Conservation (phyloP, 306 rosid genomes). For the Quercus berberidifolia region DNA sequence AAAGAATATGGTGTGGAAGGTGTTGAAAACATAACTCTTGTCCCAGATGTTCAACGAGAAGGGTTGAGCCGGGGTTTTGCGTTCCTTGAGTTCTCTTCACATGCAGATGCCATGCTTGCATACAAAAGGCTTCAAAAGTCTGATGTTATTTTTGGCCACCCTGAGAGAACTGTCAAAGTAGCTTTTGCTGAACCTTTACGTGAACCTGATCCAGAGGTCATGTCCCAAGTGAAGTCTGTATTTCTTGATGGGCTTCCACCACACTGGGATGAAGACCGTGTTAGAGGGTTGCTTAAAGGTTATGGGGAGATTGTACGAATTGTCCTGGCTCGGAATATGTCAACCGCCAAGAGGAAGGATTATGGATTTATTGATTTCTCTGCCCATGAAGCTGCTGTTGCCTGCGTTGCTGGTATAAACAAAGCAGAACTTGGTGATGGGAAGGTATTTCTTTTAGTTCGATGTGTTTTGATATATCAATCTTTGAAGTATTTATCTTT, state of each 20-base stretch:
- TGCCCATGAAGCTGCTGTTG: slow-evolving; percentile 71
- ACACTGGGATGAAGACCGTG: slow-evolving; percentile 63
- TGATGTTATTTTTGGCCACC: slow-evolving; percentile 77
- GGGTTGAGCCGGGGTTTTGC: slow-evolving; percentile 85
- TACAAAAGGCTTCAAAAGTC: slow-evolving; percentile 87
- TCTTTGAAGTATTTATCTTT: neutral
- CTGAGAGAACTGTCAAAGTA: slow-evolving; percentile 83
- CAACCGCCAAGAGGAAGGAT: slow-evolving; percentile 76
- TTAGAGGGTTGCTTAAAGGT: slow-evolving; percentile 46
- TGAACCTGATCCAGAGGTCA: slow-evolving; percentile 66
- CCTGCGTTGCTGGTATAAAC: slow-evolving; percentile 64
- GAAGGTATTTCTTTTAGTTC: slow-evolving; percentile 47
- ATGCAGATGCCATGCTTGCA: slow-evolving; percentile 72
- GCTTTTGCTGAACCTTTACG: slow-evolving; percentile 78
- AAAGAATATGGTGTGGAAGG: slow-evolving; percentile 70
- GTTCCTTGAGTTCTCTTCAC: slow-evolving; percentile 71
- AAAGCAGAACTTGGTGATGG: slow-evolving; percentile 52
- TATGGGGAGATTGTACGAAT: slow-evolving; percentile 63
- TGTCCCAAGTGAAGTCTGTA: slow-evolving; percentile 83
- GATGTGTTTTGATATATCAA: slow-evolving; percentile 1
- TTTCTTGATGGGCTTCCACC: slow-evolving; percentile 76
- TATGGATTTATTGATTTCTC: slow-evolving; percentile 85
- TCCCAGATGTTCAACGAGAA: slow-evolving; percentile 54
- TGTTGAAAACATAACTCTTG: slow-evolving; percentile 68
- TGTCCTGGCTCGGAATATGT: slow-evolving; percentile 66